phyloP scores from a whole-genome alignment of 805 yeast species.

The Kluyveromyces aestuarii region DNA sequence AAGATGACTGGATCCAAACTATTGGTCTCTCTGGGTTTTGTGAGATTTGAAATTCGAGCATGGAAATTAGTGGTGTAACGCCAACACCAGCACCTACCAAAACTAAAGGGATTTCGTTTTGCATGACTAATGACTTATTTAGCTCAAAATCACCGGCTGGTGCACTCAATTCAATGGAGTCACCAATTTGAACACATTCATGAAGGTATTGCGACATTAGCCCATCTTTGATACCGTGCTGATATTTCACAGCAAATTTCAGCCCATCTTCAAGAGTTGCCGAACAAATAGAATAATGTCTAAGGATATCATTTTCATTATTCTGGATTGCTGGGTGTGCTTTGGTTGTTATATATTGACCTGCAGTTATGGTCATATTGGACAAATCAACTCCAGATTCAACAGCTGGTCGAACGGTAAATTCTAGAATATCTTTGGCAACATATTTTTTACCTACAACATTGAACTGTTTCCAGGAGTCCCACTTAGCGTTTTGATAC shows the following conservation, averaged over 20 bases:
- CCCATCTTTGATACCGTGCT: slow-evolving; percentile 33
- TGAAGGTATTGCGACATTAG: slow-evolving; percentile 43
- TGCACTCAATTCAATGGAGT: slow-evolving; percentile 40
- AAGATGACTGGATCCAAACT: slow-evolving; percentile 25
- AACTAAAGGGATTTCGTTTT: slow-evolving; percentile 29
- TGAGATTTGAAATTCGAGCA: slow-evolving; percentile 32
- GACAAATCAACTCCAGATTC: slow-evolving; percentile 26
- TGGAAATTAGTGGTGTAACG: slow-evolving; percentile 53
- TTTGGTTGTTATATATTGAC: slow-evolving; percentile 34
- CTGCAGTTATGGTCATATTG: slow-evolving; percentile 26
- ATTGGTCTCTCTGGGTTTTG: slow-evolving; percentile 23
- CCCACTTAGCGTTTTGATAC: slow-evolving; percentile 47
- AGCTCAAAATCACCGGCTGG: slow-evolving; percentile 49
- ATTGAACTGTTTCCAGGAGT: slow-evolving; percentile 45
- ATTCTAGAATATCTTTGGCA: slow-evolving; percentile 38
- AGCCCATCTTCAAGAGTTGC: slow-evolving; percentile 31
- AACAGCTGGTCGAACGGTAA: slow-evolving; percentile 41
- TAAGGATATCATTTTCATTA: slow-evolving; percentile 35
- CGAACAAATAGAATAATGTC: slow-evolving; percentile 54
- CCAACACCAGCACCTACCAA: slow-evolving; percentile 59
- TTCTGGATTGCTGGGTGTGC: slow-evolving; percentile 28
- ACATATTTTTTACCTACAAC: slow-evolving; percentile 37
- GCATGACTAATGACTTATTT: slow-evolving; percentile 18
- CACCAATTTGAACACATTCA: slow-evolving; percentile 39
- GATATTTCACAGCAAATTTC: slow-evolving; percentile 48